phyloP scores from a whole-genome alignment of 2,329 filamentous ascomycete species.

The Fusarium caatingaense region DNA sequence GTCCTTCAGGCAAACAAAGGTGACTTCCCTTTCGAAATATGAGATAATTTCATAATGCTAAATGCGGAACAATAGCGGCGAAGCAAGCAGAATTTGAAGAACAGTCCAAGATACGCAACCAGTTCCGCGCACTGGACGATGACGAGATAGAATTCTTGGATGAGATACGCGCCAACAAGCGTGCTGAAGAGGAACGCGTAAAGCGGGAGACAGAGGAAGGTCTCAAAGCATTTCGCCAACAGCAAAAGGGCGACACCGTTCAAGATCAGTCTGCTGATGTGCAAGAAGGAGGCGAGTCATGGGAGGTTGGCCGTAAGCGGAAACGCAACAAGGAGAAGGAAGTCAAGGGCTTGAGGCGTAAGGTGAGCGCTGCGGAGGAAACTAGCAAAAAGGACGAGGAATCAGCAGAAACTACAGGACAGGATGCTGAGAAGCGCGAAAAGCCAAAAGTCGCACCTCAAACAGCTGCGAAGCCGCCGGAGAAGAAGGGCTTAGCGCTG shows the following conservation, averaged over 20 bases:
- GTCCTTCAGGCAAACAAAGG: slow-evolving; percentile 85
- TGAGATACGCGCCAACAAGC: slow-evolving; percentile 62
- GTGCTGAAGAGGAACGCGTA: slow-evolving; percentile 65
- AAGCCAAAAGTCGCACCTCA: slow-evolving; percentile 10
- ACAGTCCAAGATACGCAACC: slow-evolving; percentile 75
- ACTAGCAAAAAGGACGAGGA: slow-evolving; percentile 24
- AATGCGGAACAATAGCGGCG: slow-evolving; percentile 63
- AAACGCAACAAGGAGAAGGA: slow-evolving; percentile 53
- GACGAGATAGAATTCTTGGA: slow-evolving; percentile 83
- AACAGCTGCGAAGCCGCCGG: slow-evolving; percentile 11
- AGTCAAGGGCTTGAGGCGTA: slow-evolving; percentile 50
- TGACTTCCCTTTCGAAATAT: slow-evolving; percentile 45
- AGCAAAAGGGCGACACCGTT: slow-evolving; percentile 54
- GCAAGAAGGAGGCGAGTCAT: slow-evolving; percentile 49
- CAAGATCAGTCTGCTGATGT: slow-evolving; percentile 21
- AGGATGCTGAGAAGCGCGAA: slow-evolving; percentile 22
- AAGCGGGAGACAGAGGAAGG: slow-evolving; percentile 68
- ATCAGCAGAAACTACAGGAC: slow-evolving; percentile 19
- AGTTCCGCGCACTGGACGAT: slow-evolving; percentile 81
- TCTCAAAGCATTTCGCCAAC: slow-evolving; percentile 65
- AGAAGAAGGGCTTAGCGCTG: slow-evolving; percentile 53
- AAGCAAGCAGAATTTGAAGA: slow-evolving; percentile 88
- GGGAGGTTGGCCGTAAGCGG: slow-evolving; percentile 53
- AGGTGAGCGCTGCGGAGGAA: slow-evolving; percentile 32
- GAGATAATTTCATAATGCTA: background rate